Evolutionary conservation across 805 yeast species (phyloP).

Genomic region (Kodamaea sagamina): DNA sequence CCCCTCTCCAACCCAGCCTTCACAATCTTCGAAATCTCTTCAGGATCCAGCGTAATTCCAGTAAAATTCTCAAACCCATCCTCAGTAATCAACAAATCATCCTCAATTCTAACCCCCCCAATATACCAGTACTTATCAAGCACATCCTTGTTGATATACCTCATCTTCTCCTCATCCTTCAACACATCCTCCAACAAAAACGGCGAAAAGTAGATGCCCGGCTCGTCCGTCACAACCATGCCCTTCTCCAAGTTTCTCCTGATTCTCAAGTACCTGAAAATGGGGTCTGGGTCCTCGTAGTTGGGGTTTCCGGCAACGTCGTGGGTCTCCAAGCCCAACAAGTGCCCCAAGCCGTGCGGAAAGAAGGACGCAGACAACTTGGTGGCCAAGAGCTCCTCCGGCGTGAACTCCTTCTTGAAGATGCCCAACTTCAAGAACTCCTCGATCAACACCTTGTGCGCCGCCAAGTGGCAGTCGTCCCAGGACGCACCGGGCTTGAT

Average conservation of each 20-base stretch:
- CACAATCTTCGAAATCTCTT: slow-evolving; percentile 77
- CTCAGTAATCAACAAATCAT: slow-evolving; percentile 78
- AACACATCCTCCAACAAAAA: slow-evolving; percentile 69
- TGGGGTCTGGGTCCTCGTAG: slow-evolving; percentile 79
- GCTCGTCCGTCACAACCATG: slow-evolving; percentile 93
- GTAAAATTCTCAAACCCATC: slow-evolving; percentile 82
- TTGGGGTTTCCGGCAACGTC: slow-evolving; percentile 91
- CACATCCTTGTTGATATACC: slow-evolving; percentile 63
- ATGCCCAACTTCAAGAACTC: slow-evolving; percentile 75
- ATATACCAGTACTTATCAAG: slow-evolving; percentile 79
- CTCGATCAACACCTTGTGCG: slow-evolving; percentile 76
- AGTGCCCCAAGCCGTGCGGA: slow-evolving; percentile 96
- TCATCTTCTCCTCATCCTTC: slow-evolving; percentile 46
- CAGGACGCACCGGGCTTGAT: slow-evolving; percentile 82
- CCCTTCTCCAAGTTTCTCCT: slow-evolving; percentile 70
- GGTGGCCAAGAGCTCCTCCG: slow-evolving; percentile 68
- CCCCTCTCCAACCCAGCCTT: slow-evolving; percentile 66
- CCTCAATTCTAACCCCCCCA: slow-evolving; percentile 98
- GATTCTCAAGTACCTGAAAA: slow-evolving; percentile 74
- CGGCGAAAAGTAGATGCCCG: slow-evolving; percentile 90
- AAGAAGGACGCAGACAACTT: slow-evolving; percentile 76
- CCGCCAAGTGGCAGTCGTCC: slow-evolving; percentile 80
- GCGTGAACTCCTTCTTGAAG: slow-evolving; percentile 55
- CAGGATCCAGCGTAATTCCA: slow-evolving; percentile 80
- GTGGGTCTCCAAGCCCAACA: slow-evolving; percentile 93